Evolutionary conservation across 805 yeast species (phyloP).

Genomic region (Wickerhamomyces bovis): DNA sequence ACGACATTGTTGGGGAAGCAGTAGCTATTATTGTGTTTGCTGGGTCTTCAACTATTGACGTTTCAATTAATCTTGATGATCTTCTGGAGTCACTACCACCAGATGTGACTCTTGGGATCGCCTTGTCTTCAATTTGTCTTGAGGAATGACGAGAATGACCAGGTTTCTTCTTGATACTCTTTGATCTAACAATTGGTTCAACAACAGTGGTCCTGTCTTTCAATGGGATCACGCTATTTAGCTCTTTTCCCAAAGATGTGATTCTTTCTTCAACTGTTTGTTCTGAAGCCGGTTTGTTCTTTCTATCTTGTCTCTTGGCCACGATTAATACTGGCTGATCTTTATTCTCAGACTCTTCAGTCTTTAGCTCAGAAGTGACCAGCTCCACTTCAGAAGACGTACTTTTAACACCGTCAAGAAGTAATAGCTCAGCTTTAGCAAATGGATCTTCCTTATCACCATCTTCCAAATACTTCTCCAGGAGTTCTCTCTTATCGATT

Average conservation of each 20-base stretch:
- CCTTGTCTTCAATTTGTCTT: not conserved
- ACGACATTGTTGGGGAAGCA: not conserved
- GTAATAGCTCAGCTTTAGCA: not conserved
- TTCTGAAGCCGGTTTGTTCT: not conserved
- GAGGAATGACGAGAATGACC: not conserved
- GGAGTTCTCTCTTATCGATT: conserved; percentile 16
- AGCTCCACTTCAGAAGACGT: not conserved
- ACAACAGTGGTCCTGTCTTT: conserved; percentile 14
- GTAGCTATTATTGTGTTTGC: not conserved
- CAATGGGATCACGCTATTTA: conserved; percentile 18
- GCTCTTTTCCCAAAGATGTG: conserved; percentile 15
- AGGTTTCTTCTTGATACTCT: not conserved
- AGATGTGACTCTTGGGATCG: not conserved
- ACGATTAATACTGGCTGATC: conserved; percentile 1
- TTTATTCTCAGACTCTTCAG: conserved; percentile 1
- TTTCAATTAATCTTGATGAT: not conserved
- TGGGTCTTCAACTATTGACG: not conserved
- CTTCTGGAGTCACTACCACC: not conserved
- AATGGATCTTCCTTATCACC: conserved; percentile 8
- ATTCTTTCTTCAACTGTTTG: conserved; percentile 17
- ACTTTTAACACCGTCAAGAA: not conserved
- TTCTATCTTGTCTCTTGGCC: conserved; percentile 13
- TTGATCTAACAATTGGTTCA: conserved; percentile 2
- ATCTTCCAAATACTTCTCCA: conserved; percentile 25
- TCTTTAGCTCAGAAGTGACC: not conserved